Percentiles rank a stretch among this genome's conserved stretches.
These are phyloP conservation scores for Trametes pubescens DNA, from an alignment of 1,284 basidiomycete genomes.

Conservation along the genomic window DNA sequence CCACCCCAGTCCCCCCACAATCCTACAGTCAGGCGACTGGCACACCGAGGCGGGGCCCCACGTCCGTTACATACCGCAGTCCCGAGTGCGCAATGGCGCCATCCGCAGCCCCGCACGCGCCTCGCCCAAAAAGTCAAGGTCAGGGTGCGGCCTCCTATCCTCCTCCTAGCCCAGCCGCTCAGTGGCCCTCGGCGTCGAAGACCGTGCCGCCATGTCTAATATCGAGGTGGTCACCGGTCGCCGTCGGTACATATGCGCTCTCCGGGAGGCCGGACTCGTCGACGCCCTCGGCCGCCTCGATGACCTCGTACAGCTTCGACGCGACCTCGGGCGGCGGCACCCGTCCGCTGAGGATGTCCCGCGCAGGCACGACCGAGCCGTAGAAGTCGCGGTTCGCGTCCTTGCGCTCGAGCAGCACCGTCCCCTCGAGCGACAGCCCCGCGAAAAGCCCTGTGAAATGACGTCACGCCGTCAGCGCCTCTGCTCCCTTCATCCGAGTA, in stretches of 20 bases:
- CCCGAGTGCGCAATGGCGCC: background rate
- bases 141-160: background rate
- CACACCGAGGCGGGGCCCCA: background rate
- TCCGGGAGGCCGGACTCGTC: conserved; percentile 85
- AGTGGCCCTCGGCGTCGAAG: conserved; percentile 69
- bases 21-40: background rate
- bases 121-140: background rate
- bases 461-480: conserved; percentile 12
- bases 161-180: conserved; percentile 1
- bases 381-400: conserved; percentile 97
- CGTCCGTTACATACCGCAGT: background rate
- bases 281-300: conserved; percentile 86
- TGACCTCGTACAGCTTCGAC: conserved; percentile 92
- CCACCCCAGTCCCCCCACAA: background rate
- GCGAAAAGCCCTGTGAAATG: conserved; percentile 84
- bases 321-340: conserved; percentile 98
- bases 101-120: background rate
- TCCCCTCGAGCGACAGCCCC: conserved; percentile 94
- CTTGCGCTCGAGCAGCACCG: conserved; percentile 93
- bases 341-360: conserved; percentile 90
- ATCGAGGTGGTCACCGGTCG: conserved; percentile 66
- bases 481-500: background rate
- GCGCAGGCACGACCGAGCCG: conserved; percentile 89
- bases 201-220: conserved; percentile 59
- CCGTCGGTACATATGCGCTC: conserved; percentile 80